Percentiles rank a stretch among this genome's conserved stretches.
phyloP scores from a whole-genome alignment of 2,329 filamentous ascomycete genomes.

The Drechslerella dactyloides region DNA sequence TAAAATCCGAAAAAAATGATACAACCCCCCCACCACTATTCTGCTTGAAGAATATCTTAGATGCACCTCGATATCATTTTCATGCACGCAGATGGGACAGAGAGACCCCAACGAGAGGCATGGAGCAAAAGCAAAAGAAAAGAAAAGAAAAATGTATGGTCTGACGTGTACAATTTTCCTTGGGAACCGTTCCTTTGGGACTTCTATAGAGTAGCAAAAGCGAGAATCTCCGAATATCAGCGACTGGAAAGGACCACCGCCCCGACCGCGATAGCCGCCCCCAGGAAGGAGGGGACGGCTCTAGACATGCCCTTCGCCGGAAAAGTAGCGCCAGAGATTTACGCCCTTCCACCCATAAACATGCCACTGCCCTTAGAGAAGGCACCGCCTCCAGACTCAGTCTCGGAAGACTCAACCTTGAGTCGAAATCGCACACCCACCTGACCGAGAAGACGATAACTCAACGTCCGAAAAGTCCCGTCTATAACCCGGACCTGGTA shows the following conservation, averaged over 20 bases:
- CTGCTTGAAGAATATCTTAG: slow-evolving; percentile 2
- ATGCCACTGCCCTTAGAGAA: slow-evolving; percentile 29
- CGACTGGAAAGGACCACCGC: slow-evolving; percentile 32
- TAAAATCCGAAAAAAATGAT: not conserved
- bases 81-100: not conserved
- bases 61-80: slow-evolving; percentile 33
- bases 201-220: slow-evolving; percentile 50
- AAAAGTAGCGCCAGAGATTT: slow-evolving; percentile 47
- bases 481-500: slow-evolving; percentile 24
- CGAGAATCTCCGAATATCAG: slow-evolving; percentile 47
- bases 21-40: slow-evolving; percentile 1
- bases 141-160: slow-evolving; percentile 28
- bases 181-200: slow-evolving; percentile 50
- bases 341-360: slow-evolving; percentile 25
- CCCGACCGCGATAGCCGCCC: slow-evolving; percentile 49
- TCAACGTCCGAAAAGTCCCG: slow-evolving; percentile 28
- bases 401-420: slow-evolving; percentile 48
- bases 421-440: slow-evolving; percentile 44
- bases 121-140: slow-evolving; percentile 38
- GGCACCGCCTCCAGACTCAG: slow-evolving; percentile 48
- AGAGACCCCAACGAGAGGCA: slow-evolving; percentile 7
- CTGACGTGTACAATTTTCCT: slow-evolving; percentile 51
- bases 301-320: slow-evolving; percentile 42
- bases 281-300: slow-evolving; percentile 28
- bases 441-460: slow-evolving; percentile 45